These are phyloP conservation scores for Kondoa malvinella DNA, from an alignment of 768 basidiomycete genomes.

Conservation along the genomic window DNA sequence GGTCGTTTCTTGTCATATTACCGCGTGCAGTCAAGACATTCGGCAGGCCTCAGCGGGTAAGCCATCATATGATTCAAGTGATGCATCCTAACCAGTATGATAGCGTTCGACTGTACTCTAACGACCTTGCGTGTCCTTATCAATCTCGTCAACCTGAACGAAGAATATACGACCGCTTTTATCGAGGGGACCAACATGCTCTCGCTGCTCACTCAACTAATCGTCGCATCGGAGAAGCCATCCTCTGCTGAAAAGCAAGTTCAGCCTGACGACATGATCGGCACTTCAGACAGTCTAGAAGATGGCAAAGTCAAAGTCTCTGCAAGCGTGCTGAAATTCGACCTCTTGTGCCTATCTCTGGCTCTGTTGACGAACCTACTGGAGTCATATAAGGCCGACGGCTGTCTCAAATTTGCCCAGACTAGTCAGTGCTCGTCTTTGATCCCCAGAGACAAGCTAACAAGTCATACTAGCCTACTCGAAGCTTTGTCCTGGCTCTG, in stretches of 20 bases:
- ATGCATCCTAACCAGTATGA: neutral
- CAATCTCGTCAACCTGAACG: slow-evolving; percentile 1
- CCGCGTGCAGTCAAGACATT: neutral
- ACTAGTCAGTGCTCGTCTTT: neutral
- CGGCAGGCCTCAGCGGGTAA: neutral
- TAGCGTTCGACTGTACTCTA: slow-evolving; percentile 1
- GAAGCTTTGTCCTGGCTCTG: neutral
- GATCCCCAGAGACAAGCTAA: neutral
- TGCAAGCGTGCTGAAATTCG: neutral
- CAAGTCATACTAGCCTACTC: neutral
- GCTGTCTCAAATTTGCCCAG: neutral
- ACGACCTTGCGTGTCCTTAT: neutral
- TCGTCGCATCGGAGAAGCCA: neutral
- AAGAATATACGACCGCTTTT: neutral
- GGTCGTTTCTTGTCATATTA: neutral
- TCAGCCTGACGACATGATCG: neutral
- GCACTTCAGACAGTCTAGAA: neutral
- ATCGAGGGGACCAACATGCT: neutral
- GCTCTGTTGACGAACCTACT: slow-evolving; percentile 2
- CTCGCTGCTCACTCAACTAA: neutral
- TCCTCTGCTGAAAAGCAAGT: neutral
- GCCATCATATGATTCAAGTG: slow-evolving; percentile 5
- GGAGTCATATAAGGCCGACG: neutral
- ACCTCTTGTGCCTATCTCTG: slow-evolving; percentile 1
- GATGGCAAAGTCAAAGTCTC: neutral